phyloP scores from a whole-genome alignment of 2,329 filamentous ascomycete genomes.

The Cladosporium sp. region DNA sequence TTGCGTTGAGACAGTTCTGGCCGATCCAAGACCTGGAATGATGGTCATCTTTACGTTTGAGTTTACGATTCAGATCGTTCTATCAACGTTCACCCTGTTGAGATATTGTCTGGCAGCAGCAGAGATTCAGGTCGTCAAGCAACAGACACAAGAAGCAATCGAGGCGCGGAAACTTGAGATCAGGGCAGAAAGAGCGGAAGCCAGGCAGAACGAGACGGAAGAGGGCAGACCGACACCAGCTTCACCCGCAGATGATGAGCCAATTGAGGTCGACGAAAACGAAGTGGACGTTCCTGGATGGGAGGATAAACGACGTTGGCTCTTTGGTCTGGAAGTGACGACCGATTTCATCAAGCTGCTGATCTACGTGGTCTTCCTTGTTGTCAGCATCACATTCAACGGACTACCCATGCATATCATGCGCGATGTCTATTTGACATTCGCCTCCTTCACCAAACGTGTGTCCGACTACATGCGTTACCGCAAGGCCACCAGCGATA shows the following conservation, averaged over 20 bases:
- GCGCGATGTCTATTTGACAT: conserved; percentile 89
- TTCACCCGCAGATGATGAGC: conserved; percentile 54
- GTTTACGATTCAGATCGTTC: conserved; percentile 80
- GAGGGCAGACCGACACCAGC: conserved; percentile 34
- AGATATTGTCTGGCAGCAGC: conserved; percentile 75
- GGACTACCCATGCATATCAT: conserved; percentile 96
- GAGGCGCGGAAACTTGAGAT: conserved; percentile 66
- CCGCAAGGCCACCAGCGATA: conserved; percentile 84
- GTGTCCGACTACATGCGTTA: conserved; percentile 87
- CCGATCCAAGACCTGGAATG: conserved; percentile 89
- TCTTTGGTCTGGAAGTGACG: conserved; percentile 77
- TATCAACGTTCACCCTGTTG: conserved; percentile 71
- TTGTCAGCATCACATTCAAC: conserved; percentile 88
- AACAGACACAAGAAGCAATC: conserved; percentile 68
- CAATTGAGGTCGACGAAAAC: conserved; percentile 74
- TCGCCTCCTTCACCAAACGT: conserved; percentile 83
- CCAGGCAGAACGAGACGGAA: conserved; percentile 32
- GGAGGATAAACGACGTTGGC: conserved; percentile 92
- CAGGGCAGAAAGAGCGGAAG: conserved; percentile 40
- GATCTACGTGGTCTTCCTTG: conserved; percentile 89
- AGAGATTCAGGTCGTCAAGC: conserved; percentile 70
- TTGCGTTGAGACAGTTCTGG: conserved; percentile 75
- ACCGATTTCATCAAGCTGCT: conserved; percentile 84
- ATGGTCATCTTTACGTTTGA: conserved; percentile 99
- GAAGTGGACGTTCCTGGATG: conserved; percentile 94